A percentile compares a stretch with the other conserved stretches of the same genome.
Evolutionary conservation across 306 rosid species (phyloP).

Genomic region (Glycine latifolia): DNA sequence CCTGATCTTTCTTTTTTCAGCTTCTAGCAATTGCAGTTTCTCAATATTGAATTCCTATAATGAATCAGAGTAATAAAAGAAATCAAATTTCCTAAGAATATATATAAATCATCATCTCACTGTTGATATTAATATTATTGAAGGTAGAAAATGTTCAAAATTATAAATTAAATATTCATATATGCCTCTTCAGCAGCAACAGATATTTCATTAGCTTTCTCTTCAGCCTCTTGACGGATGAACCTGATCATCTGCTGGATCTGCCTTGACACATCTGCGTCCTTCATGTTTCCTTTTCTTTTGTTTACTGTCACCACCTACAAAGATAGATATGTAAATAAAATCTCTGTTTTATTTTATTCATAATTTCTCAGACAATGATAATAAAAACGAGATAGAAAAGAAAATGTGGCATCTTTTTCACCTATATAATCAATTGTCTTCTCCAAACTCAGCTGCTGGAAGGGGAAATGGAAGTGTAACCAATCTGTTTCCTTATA

Average conservation of each 20-base stretch:
- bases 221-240: constrained; percentile 85
- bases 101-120: too few species aligned
- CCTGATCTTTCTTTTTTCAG: constrained; percentile 66
- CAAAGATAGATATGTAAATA: background rate
- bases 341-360: background rate
- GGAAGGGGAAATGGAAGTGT: constrained; percentile 32
- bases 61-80: background rate
- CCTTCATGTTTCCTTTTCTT: constrained; percentile 53
- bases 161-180: too few species aligned
- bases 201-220: constrained; percentile 76
- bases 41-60: constrained; percentile 73
- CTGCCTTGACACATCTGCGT: constrained; percentile 72
- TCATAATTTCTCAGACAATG: background rate
- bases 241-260: constrained; percentile 83
- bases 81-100: too few species aligned
- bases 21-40: constrained; percentile 71
- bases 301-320: constrained; percentile 9
- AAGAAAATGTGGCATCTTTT: constrained; percentile 8
- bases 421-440: constrained; percentile 24
- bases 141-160: background rate
- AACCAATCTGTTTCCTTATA: constrained; percentile 7
- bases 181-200: constrained; percentile 73
- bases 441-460: constrained; percentile 24
- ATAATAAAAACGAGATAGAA: background rate
- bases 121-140: constrained; percentile 8